phyloP scores from a whole-genome alignment of 192 early-diverging fungal species.

The Coemansia sp. region DNA sequence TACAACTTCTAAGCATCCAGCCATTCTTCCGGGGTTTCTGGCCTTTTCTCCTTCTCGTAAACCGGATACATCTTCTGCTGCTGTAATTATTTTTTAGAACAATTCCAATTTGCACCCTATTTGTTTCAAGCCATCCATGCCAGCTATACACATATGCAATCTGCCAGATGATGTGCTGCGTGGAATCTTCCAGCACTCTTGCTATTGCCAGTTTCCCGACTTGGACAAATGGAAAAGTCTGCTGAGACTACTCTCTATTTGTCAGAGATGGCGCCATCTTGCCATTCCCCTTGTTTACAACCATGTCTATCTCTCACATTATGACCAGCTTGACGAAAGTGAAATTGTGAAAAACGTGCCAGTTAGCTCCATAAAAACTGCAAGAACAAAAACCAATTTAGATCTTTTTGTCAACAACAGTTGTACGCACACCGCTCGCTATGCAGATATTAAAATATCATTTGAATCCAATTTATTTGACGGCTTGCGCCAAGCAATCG shows the following conservation, averaged over 20 bases:
- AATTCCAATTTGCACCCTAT: neutral
- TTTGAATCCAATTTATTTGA: neutral
- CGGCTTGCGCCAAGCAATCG: neutral
- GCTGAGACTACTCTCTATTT: conserved; percentile 3
- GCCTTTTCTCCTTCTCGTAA: neutral
- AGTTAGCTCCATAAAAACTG: neutral
- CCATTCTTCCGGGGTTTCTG: neutral
- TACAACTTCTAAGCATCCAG: neutral
- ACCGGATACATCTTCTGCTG: neutral
- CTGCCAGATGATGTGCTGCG: conserved; percentile 7
- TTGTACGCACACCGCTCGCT: neutral
- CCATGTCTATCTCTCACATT: neutral
- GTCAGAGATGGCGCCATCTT: conserved; percentile 10
- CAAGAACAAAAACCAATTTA: neutral
- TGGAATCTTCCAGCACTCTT: neutral
- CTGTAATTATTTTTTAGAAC: neutral
- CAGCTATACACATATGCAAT: neutral
- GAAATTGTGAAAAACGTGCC: neutral
- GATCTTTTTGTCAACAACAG: neutral
- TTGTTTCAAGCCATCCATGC: neutral
- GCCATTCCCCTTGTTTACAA: conserved; percentile 7
- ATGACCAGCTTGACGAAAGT: neutral
- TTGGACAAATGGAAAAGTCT: conserved; percentile 3
- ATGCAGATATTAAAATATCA: conserved; percentile 1
- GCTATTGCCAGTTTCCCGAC: neutral